A percentile compares a stretch with the other conserved stretches of the same genome.
Evolutionary conservation across 75 land plant genomes (phyloP).

Genomic region (Picea glauca): DNA sequence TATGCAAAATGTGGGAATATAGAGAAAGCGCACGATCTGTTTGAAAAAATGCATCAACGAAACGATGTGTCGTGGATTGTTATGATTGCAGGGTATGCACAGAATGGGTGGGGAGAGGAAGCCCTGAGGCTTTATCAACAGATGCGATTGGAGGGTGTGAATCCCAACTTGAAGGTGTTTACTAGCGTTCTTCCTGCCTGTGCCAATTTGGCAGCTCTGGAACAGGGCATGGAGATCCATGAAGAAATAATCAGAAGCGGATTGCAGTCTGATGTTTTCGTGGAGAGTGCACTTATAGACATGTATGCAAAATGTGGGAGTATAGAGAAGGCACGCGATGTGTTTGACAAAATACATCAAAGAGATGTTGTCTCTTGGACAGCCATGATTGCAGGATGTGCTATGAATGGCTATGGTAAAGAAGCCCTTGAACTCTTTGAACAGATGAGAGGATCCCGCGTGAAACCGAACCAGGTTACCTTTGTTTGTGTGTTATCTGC

Average conservation of each 20-base stretch:
- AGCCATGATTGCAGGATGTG: constrained; percentile 55
- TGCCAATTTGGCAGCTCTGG: background rate
- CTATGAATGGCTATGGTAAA: constrained; percentile 32
- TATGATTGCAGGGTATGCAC: constrained; percentile 20
- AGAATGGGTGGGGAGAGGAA: constrained; percentile 15
- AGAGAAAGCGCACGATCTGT: constrained; percentile 15
- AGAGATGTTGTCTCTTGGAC: constrained; percentile 53
- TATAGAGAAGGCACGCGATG: constrained; percentile 33
- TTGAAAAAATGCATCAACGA: constrained; percentile 24
- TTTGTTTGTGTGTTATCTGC: constrained; percentile 48
- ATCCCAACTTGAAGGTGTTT: constrained; percentile 22
- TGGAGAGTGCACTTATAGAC: constrained; percentile 45
- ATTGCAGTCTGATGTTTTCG: constrained; percentile 32
- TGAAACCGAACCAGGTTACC: constrained; percentile 40
- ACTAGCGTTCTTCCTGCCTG: constrained; percentile 10
- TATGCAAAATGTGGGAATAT: constrained; percentile 29
- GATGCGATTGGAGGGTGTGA: constrained; percentile 16
- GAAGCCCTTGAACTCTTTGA: constrained; percentile 44
- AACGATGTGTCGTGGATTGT: constrained; percentile 34
- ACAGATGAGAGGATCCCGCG: constrained; percentile 28
- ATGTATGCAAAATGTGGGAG: constrained; percentile 75
- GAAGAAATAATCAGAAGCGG: constrained; percentile 20
- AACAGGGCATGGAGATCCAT: constrained; percentile 40
- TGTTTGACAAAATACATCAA: constrained; percentile 33
- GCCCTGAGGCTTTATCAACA: constrained; percentile 11